These are phyloP conservation scores for Rhododendron kiyosumense DNA, from an alignment of 148 eudicot species.

Conservation along the genomic window DNA sequence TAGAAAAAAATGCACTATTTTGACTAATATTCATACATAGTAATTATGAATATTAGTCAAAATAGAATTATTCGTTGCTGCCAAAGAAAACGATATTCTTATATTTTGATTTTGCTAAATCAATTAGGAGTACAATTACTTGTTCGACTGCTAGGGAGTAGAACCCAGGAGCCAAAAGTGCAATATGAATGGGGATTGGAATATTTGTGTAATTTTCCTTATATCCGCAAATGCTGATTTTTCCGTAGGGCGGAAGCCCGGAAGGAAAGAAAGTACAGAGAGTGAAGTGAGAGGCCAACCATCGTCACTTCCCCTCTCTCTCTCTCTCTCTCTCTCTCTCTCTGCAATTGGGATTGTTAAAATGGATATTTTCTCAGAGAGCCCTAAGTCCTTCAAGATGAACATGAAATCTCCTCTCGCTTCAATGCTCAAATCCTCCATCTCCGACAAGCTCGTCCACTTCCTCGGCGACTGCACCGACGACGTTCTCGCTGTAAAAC, in stretches of 20 bases:
- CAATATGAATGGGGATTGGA: neutral
- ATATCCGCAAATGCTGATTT: neutral
- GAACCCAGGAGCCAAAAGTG: neutral
- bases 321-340: neutral
- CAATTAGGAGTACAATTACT: too few species aligned
- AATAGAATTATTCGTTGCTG: too few species aligned
- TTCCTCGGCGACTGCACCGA: conserved; percentile 28
- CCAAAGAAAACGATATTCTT: too few species aligned
- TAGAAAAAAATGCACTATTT: too few species aligned
- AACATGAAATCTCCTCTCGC: conserved; percentile 28
- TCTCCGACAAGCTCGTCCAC: conserved; percentile 22
- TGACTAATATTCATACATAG: too few species aligned
- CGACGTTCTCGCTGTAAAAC: conserved; percentile 13
- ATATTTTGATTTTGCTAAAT: too few species aligned
- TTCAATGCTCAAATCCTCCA: conserved; percentile 28
- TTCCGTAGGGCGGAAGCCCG: neutral
- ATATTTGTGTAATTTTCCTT: neutral
- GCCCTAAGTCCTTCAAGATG: conserved; percentile 29
- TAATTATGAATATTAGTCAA: too few species aligned
- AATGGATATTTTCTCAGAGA: conserved; percentile 21
- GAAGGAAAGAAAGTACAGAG: neutral
- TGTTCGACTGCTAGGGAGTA: neutral
- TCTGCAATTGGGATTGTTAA: neutral
- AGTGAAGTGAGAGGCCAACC: neutral
- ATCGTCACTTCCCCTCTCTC: neutral